Percentiles rank a stretch among this genome's conserved stretches.
Evolutionary conservation across 345 rosid genomes (phyloP).

Genomic region (Eucalyptus pumila): DNA sequence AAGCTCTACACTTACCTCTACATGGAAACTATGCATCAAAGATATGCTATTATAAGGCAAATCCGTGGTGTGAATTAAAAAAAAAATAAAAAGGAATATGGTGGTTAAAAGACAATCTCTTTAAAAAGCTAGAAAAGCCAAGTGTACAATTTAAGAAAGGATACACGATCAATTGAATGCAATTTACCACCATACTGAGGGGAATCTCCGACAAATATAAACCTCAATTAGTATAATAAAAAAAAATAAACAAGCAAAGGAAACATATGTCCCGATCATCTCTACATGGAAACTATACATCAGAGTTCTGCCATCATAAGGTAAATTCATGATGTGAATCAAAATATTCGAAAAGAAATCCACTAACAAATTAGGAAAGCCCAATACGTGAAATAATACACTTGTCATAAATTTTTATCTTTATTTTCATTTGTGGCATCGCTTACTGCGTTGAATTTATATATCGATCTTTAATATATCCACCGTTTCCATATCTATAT

Average conservation of each 20-base stretch:
- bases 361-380: rapidly evolving
- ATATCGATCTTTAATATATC: not conserved
- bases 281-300: too few species aligned
- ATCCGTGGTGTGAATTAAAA: not conserved
- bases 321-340: too few species aligned
- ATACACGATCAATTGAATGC: not conserved
- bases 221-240: rapidly evolving
- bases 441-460: rapidly evolving
- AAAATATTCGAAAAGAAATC: too few species aligned
- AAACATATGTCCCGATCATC: rapidly evolving
- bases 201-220: too few species aligned
- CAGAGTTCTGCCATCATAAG: too few species aligned
- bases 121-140: not conserved
- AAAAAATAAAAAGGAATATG: rapidly evolving
- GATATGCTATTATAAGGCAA: too few species aligned
- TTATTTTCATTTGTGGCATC: rapidly evolving
- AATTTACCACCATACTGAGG: rapidly evolving
- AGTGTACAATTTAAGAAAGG: not conserved
- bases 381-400: rapidly evolving
- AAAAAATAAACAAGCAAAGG: too few species aligned
- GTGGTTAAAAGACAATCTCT: not conserved
- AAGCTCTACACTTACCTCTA: not conserved
- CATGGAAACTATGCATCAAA: too few species aligned
- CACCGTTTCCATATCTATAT: not conserved
- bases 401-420: too few species aligned